Evolutionary conservation across 1,284 basidiomycete genomes (phyloP).

Genomic region (Papiliotrema laurentii): DNA sequence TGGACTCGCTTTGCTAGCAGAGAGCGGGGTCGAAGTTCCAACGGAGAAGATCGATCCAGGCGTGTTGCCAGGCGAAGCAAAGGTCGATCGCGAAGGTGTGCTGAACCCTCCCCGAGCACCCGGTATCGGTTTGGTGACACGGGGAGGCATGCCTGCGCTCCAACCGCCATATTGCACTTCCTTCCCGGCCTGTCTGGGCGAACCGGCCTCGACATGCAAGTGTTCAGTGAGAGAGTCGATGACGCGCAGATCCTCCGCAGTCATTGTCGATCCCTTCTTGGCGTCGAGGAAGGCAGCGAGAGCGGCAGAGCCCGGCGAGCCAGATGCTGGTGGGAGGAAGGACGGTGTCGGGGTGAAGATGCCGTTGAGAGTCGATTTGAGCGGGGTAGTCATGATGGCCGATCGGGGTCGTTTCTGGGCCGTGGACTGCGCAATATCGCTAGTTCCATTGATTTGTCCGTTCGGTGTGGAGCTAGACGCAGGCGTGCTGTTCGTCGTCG

Average conservation of each 20-base stretch:
- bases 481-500: no score
- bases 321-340: constrained; percentile 7
- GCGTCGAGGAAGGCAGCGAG: constrained; percentile 32
- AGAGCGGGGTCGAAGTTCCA: constrained; percentile 5
- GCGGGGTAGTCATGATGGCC: constrained; percentile 4
- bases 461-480: neutral
- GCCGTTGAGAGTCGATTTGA: neutral
- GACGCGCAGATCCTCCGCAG: constrained; percentile 26
- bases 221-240: constrained; percentile 29
- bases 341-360: neutral
- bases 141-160: neutral
- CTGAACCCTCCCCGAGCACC: neutral
- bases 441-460: neutral
- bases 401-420: constrained; percentile 1
- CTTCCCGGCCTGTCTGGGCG: neutral
- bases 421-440: neutral
- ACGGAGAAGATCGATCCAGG: constrained; percentile 17
- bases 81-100: neutral
- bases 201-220: constrained; percentile 21
- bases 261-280: constrained; percentile 25
- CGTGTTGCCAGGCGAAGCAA: constrained; percentile 1
- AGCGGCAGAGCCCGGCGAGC: constrained; percentile 14
- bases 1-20: constrained; percentile 1
- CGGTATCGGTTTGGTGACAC: neutral
- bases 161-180: neutral